phyloP scores from a whole-genome alignment of 2,329 filamentous ascomycete genomes.

The Colletotrichum nymphaeae region DNA sequence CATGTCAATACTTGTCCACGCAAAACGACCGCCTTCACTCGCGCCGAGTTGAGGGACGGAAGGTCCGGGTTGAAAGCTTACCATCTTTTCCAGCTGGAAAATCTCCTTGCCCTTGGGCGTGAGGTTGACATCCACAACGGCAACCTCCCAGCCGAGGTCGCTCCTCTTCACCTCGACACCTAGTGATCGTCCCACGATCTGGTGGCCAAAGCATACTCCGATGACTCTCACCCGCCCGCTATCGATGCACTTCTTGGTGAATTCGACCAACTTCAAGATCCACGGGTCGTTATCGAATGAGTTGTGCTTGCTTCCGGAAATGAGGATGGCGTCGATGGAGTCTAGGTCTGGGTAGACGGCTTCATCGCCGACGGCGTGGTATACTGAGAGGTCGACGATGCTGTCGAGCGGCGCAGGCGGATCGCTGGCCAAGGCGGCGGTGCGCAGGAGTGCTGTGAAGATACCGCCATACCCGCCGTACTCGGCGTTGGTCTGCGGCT shows the following conservation, averaged over 20 bases:
- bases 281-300: slow-evolving; percentile 80
- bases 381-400: slow-evolving; percentile 70
- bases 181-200: slow-evolving; percentile 82
- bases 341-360: slow-evolving; percentile 78
- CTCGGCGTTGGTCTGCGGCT: slow-evolving; percentile 70
- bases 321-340: slow-evolving; percentile 82
- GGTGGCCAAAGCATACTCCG: slow-evolving; percentile 89
- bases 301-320: slow-evolving; percentile 81
- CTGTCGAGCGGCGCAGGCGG: slow-evolving; percentile 53
- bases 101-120: slow-evolving; percentile 77
- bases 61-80: slow-evolving; percentile 41
- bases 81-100: slow-evolving; percentile 73
- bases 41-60: neutral
- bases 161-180: slow-evolving; percentile 75
- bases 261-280: slow-evolving; percentile 81
- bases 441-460: slow-evolving; percentile 70
- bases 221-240: slow-evolving; percentile 76
- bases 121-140: slow-evolving; percentile 76
- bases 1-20: neutral
- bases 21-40: neutral
- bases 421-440: slow-evolving; percentile 61
- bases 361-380: slow-evolving; percentile 76
- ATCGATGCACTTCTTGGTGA: slow-evolving; percentile 67
- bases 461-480: slow-evolving; percentile 81
- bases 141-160: slow-evolving; percentile 82